Base-by-base conservation (phyloP, 169 alveolate genomes). In the Plasmodium inui region DNA sequence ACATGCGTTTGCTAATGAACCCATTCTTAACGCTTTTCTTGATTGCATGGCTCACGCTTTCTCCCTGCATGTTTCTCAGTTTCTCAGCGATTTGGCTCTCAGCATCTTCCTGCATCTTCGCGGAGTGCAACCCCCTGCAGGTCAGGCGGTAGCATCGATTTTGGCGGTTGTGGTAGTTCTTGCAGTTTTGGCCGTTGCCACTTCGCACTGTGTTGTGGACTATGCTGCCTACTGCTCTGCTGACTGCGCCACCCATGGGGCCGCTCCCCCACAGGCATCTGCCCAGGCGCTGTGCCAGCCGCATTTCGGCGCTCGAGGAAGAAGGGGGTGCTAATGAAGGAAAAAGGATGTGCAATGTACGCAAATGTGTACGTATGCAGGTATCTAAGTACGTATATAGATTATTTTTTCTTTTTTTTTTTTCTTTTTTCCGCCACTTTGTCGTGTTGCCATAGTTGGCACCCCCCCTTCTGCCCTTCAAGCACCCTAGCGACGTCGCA, bases 11-110 rank as follows among this genome's bases (percentile, higher is more conserved):
- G 83, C 74, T 91, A 22, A 91, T 73, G 61, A 81, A 91, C 26
- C 95, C 91, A 82, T 91, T 41, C 67, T 91, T 91, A 1, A 91
- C 95, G 83, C 92, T 81, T 26, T 91, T 91, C 39, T 91, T 91
- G 8, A 91, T 91, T 22, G 92, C 84, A 82, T 81, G 37, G 37
- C 95, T 81, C 12, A 91, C 83, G 1, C 74, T 80, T 37, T 72
- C 44, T 32, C 91, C 67, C 71, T 71, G 41, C 82, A 91, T 70
- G 57, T 32, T 30, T 30, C 12, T 34, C 39, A 91, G 30, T 3
- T 80, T 81, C 41, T 80, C 74, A 32, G 72, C 74, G 2, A 91
- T 32, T 32, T 19, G 32, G 28, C 55, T 81, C 53, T 91, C 92
- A 19, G 74, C 34, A 32, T 88, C 94, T 14, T 17, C 30, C 17